Evolutionary conservation across 768 basidiomycete species (phyloP).

Genomic region (Suillus variegatus): DNA sequence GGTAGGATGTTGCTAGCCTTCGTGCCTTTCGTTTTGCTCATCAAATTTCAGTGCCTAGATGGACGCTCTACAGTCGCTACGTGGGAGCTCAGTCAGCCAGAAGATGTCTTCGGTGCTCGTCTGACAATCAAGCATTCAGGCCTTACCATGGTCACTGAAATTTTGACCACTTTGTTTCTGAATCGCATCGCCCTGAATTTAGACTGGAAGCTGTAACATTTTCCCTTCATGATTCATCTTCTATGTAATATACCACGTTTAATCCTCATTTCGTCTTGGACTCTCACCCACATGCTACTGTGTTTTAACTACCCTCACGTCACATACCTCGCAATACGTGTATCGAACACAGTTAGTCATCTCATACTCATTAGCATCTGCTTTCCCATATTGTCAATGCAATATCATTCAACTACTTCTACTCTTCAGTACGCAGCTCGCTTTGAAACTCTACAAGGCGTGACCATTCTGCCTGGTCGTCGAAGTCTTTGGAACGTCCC

Average conservation of each 20-base stretch:
- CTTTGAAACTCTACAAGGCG: constrained; percentile 59
- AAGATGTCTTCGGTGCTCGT: constrained; percentile 58
- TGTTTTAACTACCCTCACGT: constrained; percentile 3
- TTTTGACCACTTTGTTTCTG: constrained; percentile 72
- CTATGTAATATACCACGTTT: background rate
- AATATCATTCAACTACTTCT: constrained; percentile 8
- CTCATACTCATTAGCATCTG: background rate
- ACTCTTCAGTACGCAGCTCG: constrained; percentile 23
- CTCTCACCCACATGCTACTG: background rate
- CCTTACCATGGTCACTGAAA: constrained; percentile 69
- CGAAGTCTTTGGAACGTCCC: constrained; percentile 84
- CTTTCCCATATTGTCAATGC: background rate
- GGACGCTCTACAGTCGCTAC: constrained; percentile 60
- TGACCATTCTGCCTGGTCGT: constrained; percentile 86
- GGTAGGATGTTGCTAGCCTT: constrained; percentile 41
- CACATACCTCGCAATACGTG: constrained; percentile 1
- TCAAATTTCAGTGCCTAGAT: constrained; percentile 56
- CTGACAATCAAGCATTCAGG: constrained; percentile 60
- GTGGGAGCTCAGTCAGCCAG: constrained; percentile 65
- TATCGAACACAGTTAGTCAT: constrained; percentile 8
- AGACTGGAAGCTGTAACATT: constrained; percentile 44
- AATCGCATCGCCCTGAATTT: constrained; percentile 69
- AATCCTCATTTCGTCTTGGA: constrained; percentile 1
- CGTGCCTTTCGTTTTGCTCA: constrained; percentile 4
- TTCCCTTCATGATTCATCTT: background rate